A percentile compares a stretch with the other conserved stretches of the same genome.
phyloP scores from a whole-genome alignment of 2,329 filamentous ascomycete genomes.

The Alternaria brassicae region DNA sequence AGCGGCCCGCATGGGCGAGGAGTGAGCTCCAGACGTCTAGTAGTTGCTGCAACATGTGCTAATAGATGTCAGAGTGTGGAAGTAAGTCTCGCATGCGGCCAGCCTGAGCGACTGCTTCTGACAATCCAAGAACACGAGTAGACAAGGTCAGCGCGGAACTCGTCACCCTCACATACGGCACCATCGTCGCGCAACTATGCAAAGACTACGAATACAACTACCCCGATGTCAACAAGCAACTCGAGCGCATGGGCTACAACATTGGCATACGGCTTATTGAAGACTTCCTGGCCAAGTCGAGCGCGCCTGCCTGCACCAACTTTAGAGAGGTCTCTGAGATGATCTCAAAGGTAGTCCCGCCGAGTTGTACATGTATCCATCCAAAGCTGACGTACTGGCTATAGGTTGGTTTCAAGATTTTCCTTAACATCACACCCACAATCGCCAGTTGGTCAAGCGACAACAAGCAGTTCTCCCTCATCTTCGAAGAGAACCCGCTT shows the following conservation, averaged over 20 bases:
- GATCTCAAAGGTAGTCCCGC: constrained; percentile 76
- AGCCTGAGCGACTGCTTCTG: constrained; percentile 17
- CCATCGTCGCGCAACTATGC: constrained; percentile 94
- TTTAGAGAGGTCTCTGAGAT: constrained; percentile 97
- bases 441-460: constrained; percentile 96
- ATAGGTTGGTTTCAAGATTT: constrained; percentile 98
- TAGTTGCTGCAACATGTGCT: constrained; percentile 39
- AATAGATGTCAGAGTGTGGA: constrained; percentile 76
- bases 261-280: constrained; percentile 96
- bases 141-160: constrained; percentile 99
- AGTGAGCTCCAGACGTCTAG: constrained; percentile 61
- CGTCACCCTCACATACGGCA: constrained; percentile 96
- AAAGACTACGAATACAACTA: constrained; percentile 97
- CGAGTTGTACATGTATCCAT: not conserved
- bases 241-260: constrained; percentile 99
- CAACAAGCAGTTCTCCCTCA: constrained; percentile 92
- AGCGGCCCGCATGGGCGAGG: constrained; percentile 74
- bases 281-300: constrained; percentile 95
- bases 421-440: constrained; percentile 92
- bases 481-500: constrained; percentile 96
- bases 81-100: constrained; percentile 66
- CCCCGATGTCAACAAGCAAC: constrained; percentile 92
- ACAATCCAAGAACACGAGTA: constrained; percentile 75
- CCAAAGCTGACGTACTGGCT: constrained; percentile 13
- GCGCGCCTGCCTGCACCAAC: constrained; percentile 85